Evolutionary conservation across 139 green algal species (phyloP), one percentile per base, ranked within the genome.

Genomic region (Chlorella sp.): DNA sequence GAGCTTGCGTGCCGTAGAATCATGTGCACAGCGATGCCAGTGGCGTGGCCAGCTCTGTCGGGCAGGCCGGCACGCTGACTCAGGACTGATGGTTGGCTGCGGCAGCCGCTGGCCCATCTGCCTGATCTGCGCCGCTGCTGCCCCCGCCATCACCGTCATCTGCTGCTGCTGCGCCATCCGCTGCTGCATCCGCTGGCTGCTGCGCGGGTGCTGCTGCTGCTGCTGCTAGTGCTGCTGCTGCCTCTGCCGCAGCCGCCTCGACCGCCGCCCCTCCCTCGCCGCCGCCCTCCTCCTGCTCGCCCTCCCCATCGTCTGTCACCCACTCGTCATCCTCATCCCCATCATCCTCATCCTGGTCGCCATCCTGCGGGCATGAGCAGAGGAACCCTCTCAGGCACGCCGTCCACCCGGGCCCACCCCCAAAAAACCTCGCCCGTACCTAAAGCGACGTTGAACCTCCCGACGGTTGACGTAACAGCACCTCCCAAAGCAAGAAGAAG

Each of bases 211-310:
- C 9, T 36, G 79, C 79, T 68, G 79, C 79, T 12, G 34, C 75
- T 14, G 16, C 81, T 75, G 61, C 39, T 30, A 30, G 28, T 48
- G 68, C 84, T 48, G 68, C 84, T 88, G 68, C 22, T 30, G 61
- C 12, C 22, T 9, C 24, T 28, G 77, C 34, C 36, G 36, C 61
- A 3, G 14, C 24, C 36, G 28, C 36, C 26, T 60, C 32, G 5
- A 40, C n/a, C n/a, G 4, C 53, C 40, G 0, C 69, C 42, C 0
- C 85, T 68, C 3, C 39, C 42, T 88, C 69, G 16, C 24, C 39
- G 37, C 36, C 60, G 32, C 19, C 11, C 14, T 89, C 76, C 76
- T 92, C 91, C 66, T 89, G 83, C 30, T 79, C 90, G 3, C 73
- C 81, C 24, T 88, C 87, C 32, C 83, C 84, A 32, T 87, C 87